Base-by-base conservation (phyloP, 768 basidiomycete species). In the Calocera viscosa region DNA sequence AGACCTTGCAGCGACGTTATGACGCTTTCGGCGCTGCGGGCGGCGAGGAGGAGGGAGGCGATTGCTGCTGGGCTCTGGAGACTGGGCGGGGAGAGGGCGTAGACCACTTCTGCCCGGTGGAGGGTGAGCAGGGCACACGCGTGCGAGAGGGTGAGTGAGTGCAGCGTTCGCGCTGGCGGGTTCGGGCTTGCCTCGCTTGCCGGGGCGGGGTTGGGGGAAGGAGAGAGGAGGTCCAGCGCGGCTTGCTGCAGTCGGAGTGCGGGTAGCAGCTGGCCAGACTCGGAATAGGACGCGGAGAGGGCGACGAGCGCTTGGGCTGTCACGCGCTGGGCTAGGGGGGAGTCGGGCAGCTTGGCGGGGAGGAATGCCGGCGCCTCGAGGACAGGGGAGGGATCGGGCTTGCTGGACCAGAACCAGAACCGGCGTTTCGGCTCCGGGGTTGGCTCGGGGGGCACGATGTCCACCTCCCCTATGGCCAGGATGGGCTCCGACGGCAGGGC, bases 91-190 rank as follows among this genome's bases (percentile, higher is more conserved):
- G 40, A 68, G 43, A 49, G 67, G 17, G 84, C 85, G 71, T 85
- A 80, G 11, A 83, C 76, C 12, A 91, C 87, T 75, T 91, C 88
- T 0, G 87, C 88, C 16, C 84, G 82, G 72, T 91, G 89, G 14
- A 87, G 78, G 16, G 85, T 85, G 60, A 91, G 75, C 12, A 91
- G 77, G n/a, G 89, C 83, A 17, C 87, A 83, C 41, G 88, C 86
- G 68, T 91, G 89, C 32, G 88, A 80, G 47, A 90, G 76, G 70
- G 82, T 88, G 5, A 88, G 75, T 0, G 79, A 75, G 73, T 90
- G 89, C 40, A 91, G 79, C 3, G 80, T 78, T 66, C 87, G 82
- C 5, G 86, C 81, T 11, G 84, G 79, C 11, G 87, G 53, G 53
- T 60, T 79, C 11, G 87, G 53, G 53, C 30, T 79, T 28, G 80